These are phyloP conservation scores for Meyerozyma elateridarum DNA, from an alignment of 1,139 yeast genomes.

Conservation along the genomic window DNA sequence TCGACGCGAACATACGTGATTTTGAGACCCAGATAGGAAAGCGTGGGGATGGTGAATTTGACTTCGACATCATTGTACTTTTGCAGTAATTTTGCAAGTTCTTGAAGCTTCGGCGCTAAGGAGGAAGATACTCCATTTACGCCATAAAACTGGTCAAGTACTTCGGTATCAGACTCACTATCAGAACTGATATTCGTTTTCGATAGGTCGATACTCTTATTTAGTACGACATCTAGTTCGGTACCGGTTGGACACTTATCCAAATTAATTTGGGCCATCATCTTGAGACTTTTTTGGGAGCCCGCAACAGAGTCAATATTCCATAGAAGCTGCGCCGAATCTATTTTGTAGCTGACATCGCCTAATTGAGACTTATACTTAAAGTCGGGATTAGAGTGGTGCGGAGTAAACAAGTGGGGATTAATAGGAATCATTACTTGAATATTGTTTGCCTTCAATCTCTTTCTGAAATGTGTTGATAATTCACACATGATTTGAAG, in stretches of 20 bases:
- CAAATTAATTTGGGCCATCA: constrained; percentile 41
- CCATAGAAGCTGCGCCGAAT: constrained; percentile 58
- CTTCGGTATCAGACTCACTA: constrained; percentile 16
- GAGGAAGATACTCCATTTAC: constrained; percentile 33
- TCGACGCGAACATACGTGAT: constrained; percentile 38
- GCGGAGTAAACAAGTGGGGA: constrained; percentile 29
- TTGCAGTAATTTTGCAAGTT: constrained; percentile 12
- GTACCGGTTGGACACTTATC: constrained; percentile 4
- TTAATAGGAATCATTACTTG: constrained; percentile 33
- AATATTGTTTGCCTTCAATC: constrained; percentile 31
- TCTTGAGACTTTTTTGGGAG: constrained; percentile 27
- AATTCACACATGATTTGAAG: constrained; percentile 36
- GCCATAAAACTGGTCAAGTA: constrained; percentile 39
- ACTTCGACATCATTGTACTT: constrained; percentile 24
- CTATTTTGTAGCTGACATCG: constrained; percentile 35
- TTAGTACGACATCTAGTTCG: too few relatives aligned
- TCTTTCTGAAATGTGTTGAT: constrained; percentile 30
- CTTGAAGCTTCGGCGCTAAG: constrained; percentile 18
- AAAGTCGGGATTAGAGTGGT: constrained; percentile 18
- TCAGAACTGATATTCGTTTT: constrained; percentile 6
- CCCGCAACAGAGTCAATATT: constrained; percentile 55
- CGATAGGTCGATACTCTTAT: too few relatives aligned
- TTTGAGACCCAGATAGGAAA: constrained; percentile 40
- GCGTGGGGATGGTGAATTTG: constrained; percentile 36
- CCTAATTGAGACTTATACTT: constrained; percentile 42